Percentiles rank a stretch among this genome's conserved stretches.
These are phyloP conservation scores for Colletotrichum sp. DNA, from an alignment of 2,329 filamentous ascomycete species.

Conservation along the genomic window DNA sequence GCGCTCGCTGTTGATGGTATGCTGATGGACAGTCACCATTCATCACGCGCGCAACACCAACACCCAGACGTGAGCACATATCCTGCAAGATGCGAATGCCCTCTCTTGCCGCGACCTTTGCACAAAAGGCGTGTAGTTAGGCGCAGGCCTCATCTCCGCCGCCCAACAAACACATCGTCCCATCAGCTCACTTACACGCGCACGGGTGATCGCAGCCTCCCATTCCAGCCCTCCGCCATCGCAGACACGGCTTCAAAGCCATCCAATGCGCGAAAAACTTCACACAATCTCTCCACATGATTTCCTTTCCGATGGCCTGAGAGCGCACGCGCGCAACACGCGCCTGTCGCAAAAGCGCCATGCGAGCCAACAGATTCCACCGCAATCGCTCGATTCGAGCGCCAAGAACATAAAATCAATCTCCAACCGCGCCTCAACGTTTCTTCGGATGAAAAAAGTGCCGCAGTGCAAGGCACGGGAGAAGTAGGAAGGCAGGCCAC, in stretches of 20 bases:
- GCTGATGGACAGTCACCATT: rapidly evolving
- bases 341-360: background rate
- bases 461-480: background rate
- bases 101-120: background rate
- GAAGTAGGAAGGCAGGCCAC: background rate
- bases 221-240: background rate
- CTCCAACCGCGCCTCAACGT: background rate
- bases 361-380: background rate
- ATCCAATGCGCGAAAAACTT: no score
- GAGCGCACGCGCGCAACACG: background rate
- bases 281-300: background rate
- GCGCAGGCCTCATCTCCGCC: background rate
- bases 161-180: background rate
- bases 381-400: background rate
- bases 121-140: background rate
- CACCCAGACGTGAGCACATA: background rate
- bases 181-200: background rate
- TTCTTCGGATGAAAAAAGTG: background rate
- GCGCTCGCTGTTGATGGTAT: background rate
- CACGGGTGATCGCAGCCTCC: background rate
- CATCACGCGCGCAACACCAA: background rate
- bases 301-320: background rate
- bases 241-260: background rate
- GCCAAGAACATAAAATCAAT: background rate
- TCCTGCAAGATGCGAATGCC: background rate